Percentiles rank a stretch among this genome's conserved stretches.
These are phyloP conservation scores for Thielaviopsis euricoi DNA, from an alignment of 2,329 filamentous ascomycete genomes.

Conservation along the genomic window DNA sequence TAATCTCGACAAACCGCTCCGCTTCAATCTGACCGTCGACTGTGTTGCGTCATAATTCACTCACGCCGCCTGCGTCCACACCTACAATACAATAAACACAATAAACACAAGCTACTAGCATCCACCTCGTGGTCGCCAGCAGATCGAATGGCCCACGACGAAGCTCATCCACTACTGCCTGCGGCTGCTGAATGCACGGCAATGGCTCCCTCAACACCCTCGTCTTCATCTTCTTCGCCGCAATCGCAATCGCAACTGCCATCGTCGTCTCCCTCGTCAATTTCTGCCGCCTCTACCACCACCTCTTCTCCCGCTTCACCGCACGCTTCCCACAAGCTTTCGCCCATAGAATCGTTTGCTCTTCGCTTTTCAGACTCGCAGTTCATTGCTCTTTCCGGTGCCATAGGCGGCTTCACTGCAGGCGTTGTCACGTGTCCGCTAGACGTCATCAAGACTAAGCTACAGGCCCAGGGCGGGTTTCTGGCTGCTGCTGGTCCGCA, in stretches of 20 bases:
- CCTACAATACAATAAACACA: neutral
- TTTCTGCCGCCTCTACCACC: neutral
- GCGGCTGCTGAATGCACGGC: conserved; percentile 8
- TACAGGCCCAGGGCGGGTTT: conserved; percentile 89
- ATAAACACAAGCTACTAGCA: neutral
- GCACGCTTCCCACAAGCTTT: conserved; percentile 30
- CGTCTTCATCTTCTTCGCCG: conserved; percentile 30
- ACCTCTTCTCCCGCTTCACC: conserved; percentile 11
- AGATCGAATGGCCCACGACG: conserved; percentile 11
- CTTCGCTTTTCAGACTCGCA: conserved; percentile 39
- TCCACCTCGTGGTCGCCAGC: neutral
- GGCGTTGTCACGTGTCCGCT: conserved; percentile 91
- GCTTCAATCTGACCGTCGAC: too few species aligned
- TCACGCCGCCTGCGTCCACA: too few species aligned
- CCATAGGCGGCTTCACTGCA: conserved; percentile 77
- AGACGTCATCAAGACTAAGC: conserved; percentile 97
- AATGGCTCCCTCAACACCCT: conserved; percentile 4
- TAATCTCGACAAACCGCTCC: too few species aligned
- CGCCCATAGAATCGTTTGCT: conserved; percentile 39
- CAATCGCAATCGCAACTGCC: conserved; percentile 11
- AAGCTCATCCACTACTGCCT: conserved; percentile 9
- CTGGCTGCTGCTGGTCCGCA: conserved; percentile 22
- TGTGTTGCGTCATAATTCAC: too few species aligned
- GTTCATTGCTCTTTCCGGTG: conserved; percentile 75
- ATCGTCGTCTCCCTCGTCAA: conserved; percentile 30